Evolutionary conservation across 169 alveolate genomes (phyloP), one percentile per base, ranked within the genome.

Genomic region (Pseudocohnilembus persalinus): DNA sequence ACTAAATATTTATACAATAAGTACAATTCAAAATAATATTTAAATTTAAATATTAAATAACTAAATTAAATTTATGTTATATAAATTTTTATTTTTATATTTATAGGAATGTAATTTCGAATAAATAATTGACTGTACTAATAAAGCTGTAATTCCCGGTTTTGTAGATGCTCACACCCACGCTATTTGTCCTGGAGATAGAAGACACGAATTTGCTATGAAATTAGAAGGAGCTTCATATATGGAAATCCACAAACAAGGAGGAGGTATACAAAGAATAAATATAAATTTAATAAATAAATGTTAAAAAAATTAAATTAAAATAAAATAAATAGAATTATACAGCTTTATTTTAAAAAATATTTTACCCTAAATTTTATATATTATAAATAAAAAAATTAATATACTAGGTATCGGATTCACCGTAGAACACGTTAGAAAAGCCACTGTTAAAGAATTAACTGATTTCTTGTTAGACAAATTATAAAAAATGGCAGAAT

Each of bases 141-240:
- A 49, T 25, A 86, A 76, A 74, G 34, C 87, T 31, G 35, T 86
- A 20, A 26, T 86, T 26, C 90, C 90, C 29, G 90, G 90, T 16
- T 76, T 86, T 26, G 85, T 86, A 28, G 90, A 86, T 68, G 72
- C 84, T 6, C 90, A 86, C 72, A 86, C 90, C 63, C 90, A 86
- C n/a, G 79, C 87, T 16, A 76, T 83, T 27, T 81, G 34, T 75
- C 76, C 90, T 26, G 90, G 90, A 24, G 90, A 86, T 81, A 76
- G 90, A 49, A 76, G 76, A 20, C 77, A 75, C 1, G 90, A 86
- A 35, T 86, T 86, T 77, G 78, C 49, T 20, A 86, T 86, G 90
- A 86, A 86, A 76, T 82, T 86, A 28, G 88, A 81, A 74, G 90
- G 90, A 49, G 84, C 76, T 0, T 34, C 88, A 0, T 86, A 86